Evolutionary conservation across 2,329 filamentous ascomycete genomes (phyloP).

Genomic region (Falciphora oryzae): DNA sequence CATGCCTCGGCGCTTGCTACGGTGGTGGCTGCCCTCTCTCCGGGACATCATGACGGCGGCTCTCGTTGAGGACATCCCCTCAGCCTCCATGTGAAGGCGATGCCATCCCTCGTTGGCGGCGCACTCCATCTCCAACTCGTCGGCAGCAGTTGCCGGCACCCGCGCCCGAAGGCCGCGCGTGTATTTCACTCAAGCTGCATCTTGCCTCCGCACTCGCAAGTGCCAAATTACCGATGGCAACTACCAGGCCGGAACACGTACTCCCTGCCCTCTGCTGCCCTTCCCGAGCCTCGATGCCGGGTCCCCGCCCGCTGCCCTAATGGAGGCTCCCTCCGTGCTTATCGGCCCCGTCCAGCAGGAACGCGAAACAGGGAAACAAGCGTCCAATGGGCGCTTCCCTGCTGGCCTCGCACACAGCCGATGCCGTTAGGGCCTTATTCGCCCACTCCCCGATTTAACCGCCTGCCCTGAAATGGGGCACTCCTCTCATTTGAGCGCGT

Average conservation of each 20-base stretch:
- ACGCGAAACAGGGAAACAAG: no score
- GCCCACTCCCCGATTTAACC: neutral
- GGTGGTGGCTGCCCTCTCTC: no score
- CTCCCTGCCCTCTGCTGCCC: neutral
- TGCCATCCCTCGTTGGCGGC: neutral
- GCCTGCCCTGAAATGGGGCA: neutral
- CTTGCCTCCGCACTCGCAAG: neutral
- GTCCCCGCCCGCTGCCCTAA: neutral
- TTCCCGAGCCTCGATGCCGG: slow-evolving; percentile 9
- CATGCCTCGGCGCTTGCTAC: no score
- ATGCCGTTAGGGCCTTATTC: neutral
- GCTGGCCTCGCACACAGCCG: neutral
- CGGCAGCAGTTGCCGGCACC: neutral
- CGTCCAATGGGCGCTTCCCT: neutral
- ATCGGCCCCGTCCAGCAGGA: neutral
- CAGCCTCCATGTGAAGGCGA: neutral
- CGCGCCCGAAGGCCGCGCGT: neutral
- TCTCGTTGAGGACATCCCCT: neutral
- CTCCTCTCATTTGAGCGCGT: neutral
- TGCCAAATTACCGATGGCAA: slow-evolving; percentile 7
- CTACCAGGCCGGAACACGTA: slow-evolving; percentile 2
- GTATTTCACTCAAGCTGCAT: neutral
- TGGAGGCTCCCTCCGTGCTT: neutral
- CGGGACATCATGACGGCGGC: neutral
- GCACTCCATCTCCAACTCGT: neutral